Evolutionary conservation across 345 rosid genomes (phyloP).

Genomic region (Gossypium rotundifolium): DNA sequence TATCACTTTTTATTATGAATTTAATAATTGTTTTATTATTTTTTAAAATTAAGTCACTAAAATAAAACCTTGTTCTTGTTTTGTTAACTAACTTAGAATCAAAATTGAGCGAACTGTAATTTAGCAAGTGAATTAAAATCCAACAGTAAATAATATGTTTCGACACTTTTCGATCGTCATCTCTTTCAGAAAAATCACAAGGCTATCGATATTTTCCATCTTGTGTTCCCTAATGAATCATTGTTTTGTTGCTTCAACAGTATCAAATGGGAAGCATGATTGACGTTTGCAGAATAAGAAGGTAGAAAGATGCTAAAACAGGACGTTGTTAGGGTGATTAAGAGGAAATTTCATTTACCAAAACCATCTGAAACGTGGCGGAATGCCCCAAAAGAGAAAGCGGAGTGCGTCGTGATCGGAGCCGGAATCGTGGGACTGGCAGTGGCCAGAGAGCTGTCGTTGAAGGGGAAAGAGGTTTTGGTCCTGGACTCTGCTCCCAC

Average conservation of each 20-base stretch:
- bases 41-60: too few relatives aligned
- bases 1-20: too few relatives aligned
- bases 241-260: neutral
- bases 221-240: neutral
- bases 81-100: too few relatives aligned
- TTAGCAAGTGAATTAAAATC: too few relatives aligned
- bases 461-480: slow-evolving; percentile 57
- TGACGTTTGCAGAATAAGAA: neutral
- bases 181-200: too few relatives aligned
- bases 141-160: too few relatives aligned
- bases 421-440: slow-evolving; percentile 90
- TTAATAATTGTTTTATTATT: too few relatives aligned
- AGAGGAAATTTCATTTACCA: neutral
- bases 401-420: slow-evolving; percentile 79
- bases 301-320: slow-evolving; percentile 2
- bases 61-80: too few relatives aligned
- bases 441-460: slow-evolving; percentile 62
- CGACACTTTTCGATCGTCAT: too few relatives aligned
- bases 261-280: neutral
- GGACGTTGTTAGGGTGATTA: neutral
- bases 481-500: slow-evolving; percentile 76
- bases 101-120: too few relatives aligned
- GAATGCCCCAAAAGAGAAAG: slow-evolving; percentile 48
- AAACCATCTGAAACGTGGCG: neutral
- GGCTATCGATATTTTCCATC: too few relatives aligned